phyloP scores from a whole-genome alignment of 148 eudicot genomes.

The Nepenthes gracilis region DNA sequence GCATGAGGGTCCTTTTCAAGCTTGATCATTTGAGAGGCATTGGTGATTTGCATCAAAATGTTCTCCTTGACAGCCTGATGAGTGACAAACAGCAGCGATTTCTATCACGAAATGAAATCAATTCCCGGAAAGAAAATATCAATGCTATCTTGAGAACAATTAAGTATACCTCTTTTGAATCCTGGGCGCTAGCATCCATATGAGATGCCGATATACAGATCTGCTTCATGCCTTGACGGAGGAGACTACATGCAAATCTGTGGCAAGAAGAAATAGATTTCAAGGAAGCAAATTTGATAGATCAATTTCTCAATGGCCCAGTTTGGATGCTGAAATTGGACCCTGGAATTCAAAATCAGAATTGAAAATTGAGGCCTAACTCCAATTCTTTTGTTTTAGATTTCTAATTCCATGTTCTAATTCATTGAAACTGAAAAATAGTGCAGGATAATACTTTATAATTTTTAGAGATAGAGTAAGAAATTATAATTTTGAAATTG shows the following conservation, averaged over 20 bases:
- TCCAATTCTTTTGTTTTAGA: too few species aligned
- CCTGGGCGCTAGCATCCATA: constrained; percentile 25
- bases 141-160: constrained; percentile 7
- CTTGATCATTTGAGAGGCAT: constrained; percentile 73
- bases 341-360: too few species aligned
- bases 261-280: constrained; percentile 4
- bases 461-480: too few species aligned
- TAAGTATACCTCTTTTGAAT: constrained; percentile 52
- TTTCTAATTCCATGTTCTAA: too few species aligned
- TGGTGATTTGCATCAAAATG: constrained; percentile 57
- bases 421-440: too few species aligned
- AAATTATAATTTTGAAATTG: too few species aligned
- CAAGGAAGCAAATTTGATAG: background rate
- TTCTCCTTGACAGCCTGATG: constrained; percentile 57
- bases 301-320: too few species aligned
- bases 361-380: too few species aligned
- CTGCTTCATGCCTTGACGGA: constrained; percentile 95
- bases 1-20: constrained; percentile 84
- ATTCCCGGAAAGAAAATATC: constrained; percentile 6
- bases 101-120: constrained; percentile 13
- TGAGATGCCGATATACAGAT: constrained; percentile 48
- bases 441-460: too few species aligned
- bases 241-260: constrained; percentile 91
- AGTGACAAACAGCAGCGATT: constrained; percentile 14
- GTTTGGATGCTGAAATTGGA: too few species aligned